Percentiles rank a stretch among this genome's conserved stretches.
Conservation (phyloP, 129 eudicot genomes). For the Tanacetum coccineum region DNA sequence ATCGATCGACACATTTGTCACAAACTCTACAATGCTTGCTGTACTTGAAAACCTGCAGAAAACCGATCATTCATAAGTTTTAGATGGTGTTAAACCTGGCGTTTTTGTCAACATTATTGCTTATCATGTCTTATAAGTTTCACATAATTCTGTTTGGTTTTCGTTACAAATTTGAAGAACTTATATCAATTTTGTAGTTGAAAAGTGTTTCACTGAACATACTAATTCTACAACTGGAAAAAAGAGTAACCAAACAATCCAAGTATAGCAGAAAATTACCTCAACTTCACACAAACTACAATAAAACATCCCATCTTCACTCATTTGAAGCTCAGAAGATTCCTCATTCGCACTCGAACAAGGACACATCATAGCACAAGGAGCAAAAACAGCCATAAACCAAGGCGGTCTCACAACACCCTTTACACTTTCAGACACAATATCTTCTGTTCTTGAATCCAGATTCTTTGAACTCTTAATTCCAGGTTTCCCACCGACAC, state of each 20-base stretch:
- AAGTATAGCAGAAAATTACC: conserved; percentile 35
- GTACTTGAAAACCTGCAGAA: conserved; percentile 86
- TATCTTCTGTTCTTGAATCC: conserved; percentile 42
- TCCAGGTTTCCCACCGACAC: conserved; percentile 36
- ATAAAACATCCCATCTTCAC: conserved; percentile 98
- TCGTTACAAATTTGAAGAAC: neutral
- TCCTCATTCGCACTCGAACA: conserved; percentile 48
- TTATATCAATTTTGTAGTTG: neutral
- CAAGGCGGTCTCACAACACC: conserved; percentile 27
- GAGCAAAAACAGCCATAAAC: conserved; percentile 39
- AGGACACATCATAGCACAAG: conserved; percentile 62
- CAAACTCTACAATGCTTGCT: conserved; percentile 99
- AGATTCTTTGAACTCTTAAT: conserved; percentile 33
- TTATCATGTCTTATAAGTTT: neutral
- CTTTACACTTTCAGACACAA: conserved; percentile 37
- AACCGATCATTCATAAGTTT: conserved; percentile 6
- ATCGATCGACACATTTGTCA: conserved; percentile 93
- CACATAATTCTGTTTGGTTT: conserved; percentile 3
- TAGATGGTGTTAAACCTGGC: neutral
- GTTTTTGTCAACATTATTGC: neutral
- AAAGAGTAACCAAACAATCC: neutral
- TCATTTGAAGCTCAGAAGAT: conserved; percentile 62
- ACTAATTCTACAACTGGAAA: neutral
- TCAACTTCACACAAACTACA: conserved; percentile 99
- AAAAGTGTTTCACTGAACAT: conserved; percentile 1